Base-by-base conservation (phyloP, 2,329 filamentous ascomycete species). In the Hypoxylon sp. region DNA sequence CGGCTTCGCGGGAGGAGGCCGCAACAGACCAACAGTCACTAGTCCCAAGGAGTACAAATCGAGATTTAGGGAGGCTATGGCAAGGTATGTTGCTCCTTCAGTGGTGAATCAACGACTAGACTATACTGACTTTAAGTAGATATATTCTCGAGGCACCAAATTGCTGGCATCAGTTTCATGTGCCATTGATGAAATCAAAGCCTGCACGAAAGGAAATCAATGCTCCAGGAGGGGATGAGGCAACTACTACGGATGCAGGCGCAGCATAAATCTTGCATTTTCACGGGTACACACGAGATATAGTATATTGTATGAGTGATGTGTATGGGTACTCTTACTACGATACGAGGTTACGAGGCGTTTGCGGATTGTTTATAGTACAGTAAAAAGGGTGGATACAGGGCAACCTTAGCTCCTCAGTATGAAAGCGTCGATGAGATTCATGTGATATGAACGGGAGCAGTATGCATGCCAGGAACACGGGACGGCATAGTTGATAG, bases 21-120 rank as follows among this genome's bases (percentile, higher is more conserved):
- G 92, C 63, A 93, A 97, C 75, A 88, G 94, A 69, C 97, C 97
- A 8, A 99, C 96, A 0, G 96, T 99, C 55, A 99, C 96, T 10
- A 97, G 93, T 80, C 97, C 96, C 1, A 97, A 96, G 82, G 96
- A 99, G 81, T 99, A 99, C 80, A 97, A 98, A 81, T 94, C 92
- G 74, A 90, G 96, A 5, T 99, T 99, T 83, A 85, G 96, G 72
- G 95, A 98, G 81, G 94, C 94, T 11, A 99, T 99, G 96, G 93
- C 94, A 75, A 90, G 94, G 87, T 94, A 90, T 42, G 35, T 42
- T 14, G 13, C 14, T 29, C 14, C 26, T 1, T 13, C 53, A 1
- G 4, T 24, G 3, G 39, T 5, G 3, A 29, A 46, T 14, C 1
- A 1, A 26, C 2, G n/a, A 5, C 48, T 33, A 9, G 4, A 31